Percentiles rank a stretch among this genome's conserved stretches.
These are phyloP conservation scores for Capsicum pubescens DNA, from an alignment of 257 asterid species.

Conservation along the genomic window DNA sequence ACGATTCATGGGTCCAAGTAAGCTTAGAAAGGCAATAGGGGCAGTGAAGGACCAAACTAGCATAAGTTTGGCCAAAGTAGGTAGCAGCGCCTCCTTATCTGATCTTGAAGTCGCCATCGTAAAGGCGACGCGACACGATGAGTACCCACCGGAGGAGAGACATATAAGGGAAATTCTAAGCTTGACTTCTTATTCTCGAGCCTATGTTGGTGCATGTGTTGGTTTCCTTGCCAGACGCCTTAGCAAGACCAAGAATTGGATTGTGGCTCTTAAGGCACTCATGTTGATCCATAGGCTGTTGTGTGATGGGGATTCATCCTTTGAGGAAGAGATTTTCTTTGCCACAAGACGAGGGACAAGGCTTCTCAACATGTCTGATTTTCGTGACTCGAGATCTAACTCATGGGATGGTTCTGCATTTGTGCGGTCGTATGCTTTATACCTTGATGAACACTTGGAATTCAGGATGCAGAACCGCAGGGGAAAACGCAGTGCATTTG, in stretches of 20 bases:
- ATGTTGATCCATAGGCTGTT: slow-evolving; percentile 87
- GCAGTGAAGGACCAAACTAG: slow-evolving; percentile 93
- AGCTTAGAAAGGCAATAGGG: slow-evolving; percentile 81
- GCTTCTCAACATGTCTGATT: slow-evolving; percentile 88
- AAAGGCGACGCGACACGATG: slow-evolving; percentile 96
- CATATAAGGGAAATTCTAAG: slow-evolving; percentile 70
- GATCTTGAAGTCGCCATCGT: slow-evolving; percentile 95
- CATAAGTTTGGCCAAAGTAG: slow-evolving; percentile 89
- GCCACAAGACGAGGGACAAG: slow-evolving; percentile 90
- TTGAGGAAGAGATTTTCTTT: slow-evolving; percentile 88
- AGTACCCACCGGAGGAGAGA: slow-evolving; percentile 87
- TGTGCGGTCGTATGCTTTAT: slow-evolving; percentile 73
- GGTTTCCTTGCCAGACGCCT: slow-evolving; percentile 76
- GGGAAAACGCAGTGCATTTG: slow-evolving; percentile 59
- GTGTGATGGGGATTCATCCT: slow-evolving; percentile 70
- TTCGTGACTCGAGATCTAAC: slow-evolving; percentile 64
- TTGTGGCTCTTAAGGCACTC: slow-evolving; percentile 80
- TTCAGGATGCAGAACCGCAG: slow-evolving; percentile 68
- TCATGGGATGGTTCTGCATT: slow-evolving; percentile 95
- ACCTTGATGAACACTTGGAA: slow-evolving; percentile 85
- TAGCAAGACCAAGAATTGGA: slow-evolving; percentile 86
- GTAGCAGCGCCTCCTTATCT: slow-evolving; percentile 68
- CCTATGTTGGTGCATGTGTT: slow-evolving; percentile 71
- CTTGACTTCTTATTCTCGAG: slow-evolving; percentile 76
- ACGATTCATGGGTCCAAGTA: slow-evolving; percentile 79